phyloP scores from a whole-genome alignment of 306 rosid species.

The Prunus mume region DNA sequence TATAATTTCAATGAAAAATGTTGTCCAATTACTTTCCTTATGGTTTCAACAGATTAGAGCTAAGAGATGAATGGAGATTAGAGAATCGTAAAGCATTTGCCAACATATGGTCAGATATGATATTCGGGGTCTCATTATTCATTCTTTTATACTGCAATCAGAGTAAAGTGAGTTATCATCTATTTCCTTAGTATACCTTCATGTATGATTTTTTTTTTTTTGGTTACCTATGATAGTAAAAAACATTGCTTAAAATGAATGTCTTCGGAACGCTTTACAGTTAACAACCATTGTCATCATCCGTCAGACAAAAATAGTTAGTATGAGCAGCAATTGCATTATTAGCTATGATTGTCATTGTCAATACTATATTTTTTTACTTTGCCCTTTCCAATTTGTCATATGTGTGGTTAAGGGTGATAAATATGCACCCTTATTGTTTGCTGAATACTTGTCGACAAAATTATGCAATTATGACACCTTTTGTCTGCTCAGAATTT shows the following conservation, averaged over 20 bases:
- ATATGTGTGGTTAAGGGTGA: background rate
- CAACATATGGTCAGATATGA: slow-evolving; percentile 91
- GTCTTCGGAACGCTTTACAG: background rate
- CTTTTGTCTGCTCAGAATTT: background rate
- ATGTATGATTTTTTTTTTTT: slow-evolving; percentile 3
- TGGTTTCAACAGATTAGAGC: slow-evolving; percentile 65
- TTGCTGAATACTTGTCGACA: background rate
- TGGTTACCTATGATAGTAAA: background rate
- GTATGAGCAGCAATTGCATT: background rate
- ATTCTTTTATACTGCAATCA: slow-evolving; percentile 86
- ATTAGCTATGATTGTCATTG: background rate
- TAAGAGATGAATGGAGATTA: slow-evolving; percentile 89
- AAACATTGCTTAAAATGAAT: background rate
- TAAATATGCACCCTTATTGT: background rate
- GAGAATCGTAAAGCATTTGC: slow-evolving; percentile 94
- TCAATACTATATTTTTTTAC: background rate
- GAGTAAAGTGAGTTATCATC: slow-evolving; percentile 64
- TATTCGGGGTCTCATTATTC: slow-evolving; percentile 81
- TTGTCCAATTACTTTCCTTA: slow-evolving; percentile 26
- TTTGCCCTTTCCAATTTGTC: background rate
- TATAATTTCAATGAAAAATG: slow-evolving; percentile 15
- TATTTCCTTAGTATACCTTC: slow-evolving; percentile 8
- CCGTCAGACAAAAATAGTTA: background rate
- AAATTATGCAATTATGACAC: background rate
- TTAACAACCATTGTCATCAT: background rate